These are phyloP conservation scores for Ephemerocybe angulata DNA, from an alignment of 768 basidiomycete species.

Conservation along the genomic window DNA sequence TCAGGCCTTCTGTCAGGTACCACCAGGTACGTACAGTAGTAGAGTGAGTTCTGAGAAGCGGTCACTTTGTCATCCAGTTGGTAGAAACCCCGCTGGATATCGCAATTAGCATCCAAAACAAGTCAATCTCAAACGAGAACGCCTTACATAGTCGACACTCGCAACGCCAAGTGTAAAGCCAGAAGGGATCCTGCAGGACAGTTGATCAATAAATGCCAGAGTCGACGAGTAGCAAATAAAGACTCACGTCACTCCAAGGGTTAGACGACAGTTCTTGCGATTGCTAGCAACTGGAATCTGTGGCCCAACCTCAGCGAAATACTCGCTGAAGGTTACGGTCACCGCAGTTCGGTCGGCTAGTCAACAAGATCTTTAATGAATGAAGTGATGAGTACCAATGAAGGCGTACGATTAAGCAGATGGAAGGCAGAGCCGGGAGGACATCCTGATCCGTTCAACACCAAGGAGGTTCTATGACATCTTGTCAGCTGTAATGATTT, in stretches of 20 bases:
- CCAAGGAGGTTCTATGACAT: slow-evolving; percentile 17
- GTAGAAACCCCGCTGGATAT: slow-evolving; percentile 21
- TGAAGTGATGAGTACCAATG: not conserved
- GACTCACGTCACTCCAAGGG: slow-evolving; percentile 14
- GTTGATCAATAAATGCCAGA: not conserved
- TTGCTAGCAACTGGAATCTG: slow-evolving; percentile 15
- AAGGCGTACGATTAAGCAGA: not conserved
- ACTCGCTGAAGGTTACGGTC: slow-evolving; percentile 12
- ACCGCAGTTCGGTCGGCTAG: slow-evolving; percentile 3
- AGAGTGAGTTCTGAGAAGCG: slow-evolving; percentile 23
- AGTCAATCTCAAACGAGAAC: not conserved
- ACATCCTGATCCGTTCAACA: slow-evolving; percentile 21
- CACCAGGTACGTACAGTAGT: slow-evolving; percentile 18
- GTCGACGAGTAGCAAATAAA: not conserved
- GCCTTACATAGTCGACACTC: slow-evolving; percentile 12
- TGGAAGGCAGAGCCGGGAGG: slow-evolving; percentile 15
- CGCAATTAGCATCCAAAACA: not conserved
- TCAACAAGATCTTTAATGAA: not conserved
- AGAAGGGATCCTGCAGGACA: slow-evolving; percentile 5
- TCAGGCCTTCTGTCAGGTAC: not conserved
- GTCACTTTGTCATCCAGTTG: slow-evolving; percentile 23
- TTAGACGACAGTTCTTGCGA: slow-evolving; percentile 16
- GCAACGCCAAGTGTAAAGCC: slow-evolving; percentile 16
- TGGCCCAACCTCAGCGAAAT: slow-evolving; percentile 11
- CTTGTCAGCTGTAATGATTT: not conserved